Percentiles rank a stretch among this genome's conserved stretches.
These are phyloP conservation scores for Penicillium herquei DNA, from an alignment of 495 filamentous ascomycete genomes.

Conservation along the genomic window DNA sequence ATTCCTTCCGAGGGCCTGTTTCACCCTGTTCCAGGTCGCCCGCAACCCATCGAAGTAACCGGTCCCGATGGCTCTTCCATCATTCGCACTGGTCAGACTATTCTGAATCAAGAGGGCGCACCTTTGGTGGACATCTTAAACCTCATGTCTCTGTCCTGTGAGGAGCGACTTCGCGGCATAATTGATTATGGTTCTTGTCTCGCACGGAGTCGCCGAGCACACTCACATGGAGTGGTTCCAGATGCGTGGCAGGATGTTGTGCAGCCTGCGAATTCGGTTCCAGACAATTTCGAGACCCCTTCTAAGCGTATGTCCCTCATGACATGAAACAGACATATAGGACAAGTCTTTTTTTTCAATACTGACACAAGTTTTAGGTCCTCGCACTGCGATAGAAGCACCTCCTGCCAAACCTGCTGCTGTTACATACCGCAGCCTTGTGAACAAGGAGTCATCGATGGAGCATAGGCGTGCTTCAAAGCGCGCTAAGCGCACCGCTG, in stretches of 20 bases:
- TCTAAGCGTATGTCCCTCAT: conserved; percentile 56
- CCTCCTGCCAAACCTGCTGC: conserved; percentile 24
- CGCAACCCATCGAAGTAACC: conserved; percentile 52
- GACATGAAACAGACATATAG: background rate
- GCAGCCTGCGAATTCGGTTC: conserved; percentile 32
- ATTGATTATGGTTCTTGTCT: conserved; percentile 68
- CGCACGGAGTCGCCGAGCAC: conserved; percentile 61
- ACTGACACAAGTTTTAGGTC: conserved; percentile 32
- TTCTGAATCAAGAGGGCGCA: conserved; percentile 64
- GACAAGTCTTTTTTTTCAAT: too few species aligned
- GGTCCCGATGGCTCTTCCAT: conserved; percentile 55
- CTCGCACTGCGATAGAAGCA: conserved; percentile 22
- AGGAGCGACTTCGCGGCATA: conserved; percentile 66
- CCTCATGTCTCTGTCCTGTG: conserved; percentile 70
- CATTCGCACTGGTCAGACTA: conserved; percentile 55
- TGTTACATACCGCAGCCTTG: conserved; percentile 35
- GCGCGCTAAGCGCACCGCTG: conserved; percentile 46
- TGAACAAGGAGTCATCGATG: conserved; percentile 31
- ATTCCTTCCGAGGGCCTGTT: conserved; percentile 64
- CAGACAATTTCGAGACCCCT: conserved; percentile 46
- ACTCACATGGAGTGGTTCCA: conserved; percentile 71
- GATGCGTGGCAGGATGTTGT: conserved; percentile 68
- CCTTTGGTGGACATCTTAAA: conserved; percentile 71
- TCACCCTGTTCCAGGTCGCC: conserved; percentile 47
- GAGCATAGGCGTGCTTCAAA: conserved; percentile 56